A percentile compares a stretch with the other conserved stretches of the same genome.
phyloP scores from a whole-genome alignment of 1,139 yeast genomes.

The Suhomyces taliae region DNA sequence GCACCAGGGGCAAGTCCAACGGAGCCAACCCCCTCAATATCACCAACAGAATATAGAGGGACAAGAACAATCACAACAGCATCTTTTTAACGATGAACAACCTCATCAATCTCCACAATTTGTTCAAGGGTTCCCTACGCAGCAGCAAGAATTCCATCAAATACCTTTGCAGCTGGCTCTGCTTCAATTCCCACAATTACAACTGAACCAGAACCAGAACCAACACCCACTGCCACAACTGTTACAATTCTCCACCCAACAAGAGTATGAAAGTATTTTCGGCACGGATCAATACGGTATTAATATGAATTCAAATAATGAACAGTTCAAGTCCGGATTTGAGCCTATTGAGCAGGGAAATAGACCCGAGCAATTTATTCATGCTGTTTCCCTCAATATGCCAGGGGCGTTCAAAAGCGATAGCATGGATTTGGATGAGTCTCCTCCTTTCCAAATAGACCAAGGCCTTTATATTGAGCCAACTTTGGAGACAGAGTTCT shows the following conservation, averaged over 20 bases:
- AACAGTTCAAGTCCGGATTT: conserved; percentile 4
- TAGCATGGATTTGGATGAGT: conserved; percentile 40
- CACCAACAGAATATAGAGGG: neutral
- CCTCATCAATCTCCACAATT: neutral
- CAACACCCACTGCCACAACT: conserved; percentile 4
- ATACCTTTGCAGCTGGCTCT: neutral
- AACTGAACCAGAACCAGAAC: neutral
- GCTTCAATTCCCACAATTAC: conserved; percentile 3
- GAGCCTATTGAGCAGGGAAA: conserved; percentile 6
- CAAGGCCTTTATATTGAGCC: conserved; percentile 23
- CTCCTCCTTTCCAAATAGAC: conserved; percentile 42
- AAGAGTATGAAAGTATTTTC: conserved; percentile 9
- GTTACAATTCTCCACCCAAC: conserved; percentile 6
- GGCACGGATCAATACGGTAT: conserved; percentile 10
- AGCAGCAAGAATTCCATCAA: neutral
- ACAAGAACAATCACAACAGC: conserved; percentile 1
- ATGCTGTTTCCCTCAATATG: conserved; percentile 21
- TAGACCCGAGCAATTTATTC: conserved; percentile 5
- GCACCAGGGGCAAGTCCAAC: conserved; percentile 3
- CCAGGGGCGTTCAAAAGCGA: conserved; percentile 37
- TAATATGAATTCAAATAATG: conserved; percentile 5
- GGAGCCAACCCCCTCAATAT: neutral
- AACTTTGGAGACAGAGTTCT: neutral
- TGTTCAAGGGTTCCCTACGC: neutral
- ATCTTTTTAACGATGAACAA: neutral